phyloP scores from a whole-genome alignment of 2,329 filamentous ascomycete species.

The Onygenales sp. region DNA sequence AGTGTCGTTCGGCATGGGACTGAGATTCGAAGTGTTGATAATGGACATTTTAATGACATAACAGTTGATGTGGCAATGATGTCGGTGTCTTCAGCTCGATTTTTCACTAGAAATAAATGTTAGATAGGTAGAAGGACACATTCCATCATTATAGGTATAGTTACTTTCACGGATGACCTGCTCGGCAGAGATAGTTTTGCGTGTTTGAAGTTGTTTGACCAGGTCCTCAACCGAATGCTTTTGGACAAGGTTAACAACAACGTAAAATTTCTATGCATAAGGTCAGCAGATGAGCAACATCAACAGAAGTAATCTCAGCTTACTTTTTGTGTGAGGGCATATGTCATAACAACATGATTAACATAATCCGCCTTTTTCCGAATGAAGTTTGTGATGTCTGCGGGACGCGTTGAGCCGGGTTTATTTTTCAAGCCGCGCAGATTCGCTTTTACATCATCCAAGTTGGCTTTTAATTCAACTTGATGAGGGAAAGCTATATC shows the following conservation, averaged over 20 bases:
- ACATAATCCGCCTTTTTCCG: constrained; percentile 57
- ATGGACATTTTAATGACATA: constrained; percentile 83
- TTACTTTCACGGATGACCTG: constrained; percentile 77
- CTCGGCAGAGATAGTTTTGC: constrained; percentile 67
- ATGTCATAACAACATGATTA: constrained; percentile 78
- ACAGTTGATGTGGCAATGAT: constrained; percentile 81
- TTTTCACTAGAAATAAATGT: constrained; percentile 50
- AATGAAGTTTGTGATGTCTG: constrained; percentile 74
- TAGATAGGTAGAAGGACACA: constrained; percentile 3
- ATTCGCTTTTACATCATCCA: constrained; percentile 83
- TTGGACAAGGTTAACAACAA: constrained; percentile 67
- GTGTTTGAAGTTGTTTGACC: constrained; percentile 54
- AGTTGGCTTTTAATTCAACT: constrained; percentile 84
- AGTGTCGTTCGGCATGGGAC: constrained; percentile 68
- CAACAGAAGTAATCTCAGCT: constrained; percentile 20
- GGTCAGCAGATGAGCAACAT: constrained; percentile 5
- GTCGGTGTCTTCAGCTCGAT: constrained; percentile 74
- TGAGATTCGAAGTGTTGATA: constrained; percentile 74
- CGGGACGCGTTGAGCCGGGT: constrained; percentile 85
- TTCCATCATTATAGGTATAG: constrained; percentile 20
- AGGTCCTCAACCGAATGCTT: constrained; percentile 62
- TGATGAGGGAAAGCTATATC: constrained; percentile 88
- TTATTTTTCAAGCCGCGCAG: constrained; percentile 92
- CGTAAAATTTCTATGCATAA: constrained; percentile 54
- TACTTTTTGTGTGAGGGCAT: constrained; percentile 83